Evolutionary conservation across 2,329 filamentous ascomycete genomes (phyloP).

Genomic region (Pyricularia sp.): DNA sequence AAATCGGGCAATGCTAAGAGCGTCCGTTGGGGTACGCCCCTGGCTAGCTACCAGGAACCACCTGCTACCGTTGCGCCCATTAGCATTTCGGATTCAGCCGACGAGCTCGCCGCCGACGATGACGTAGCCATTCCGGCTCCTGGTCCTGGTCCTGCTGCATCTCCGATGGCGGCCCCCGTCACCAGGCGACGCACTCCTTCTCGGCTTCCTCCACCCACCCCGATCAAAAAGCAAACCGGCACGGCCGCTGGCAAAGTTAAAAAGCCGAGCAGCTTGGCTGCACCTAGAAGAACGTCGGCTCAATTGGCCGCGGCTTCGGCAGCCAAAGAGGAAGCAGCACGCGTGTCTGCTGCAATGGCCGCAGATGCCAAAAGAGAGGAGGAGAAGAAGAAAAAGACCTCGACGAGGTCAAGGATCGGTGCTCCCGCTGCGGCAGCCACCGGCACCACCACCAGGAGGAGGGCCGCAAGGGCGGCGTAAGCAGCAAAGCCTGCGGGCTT

Average conservation of each 20-base stretch:
- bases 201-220: neutral
- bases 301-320: conserved; percentile 7
- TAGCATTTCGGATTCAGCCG: neutral
- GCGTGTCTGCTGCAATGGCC: neutral
- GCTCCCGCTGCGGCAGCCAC: neutral
- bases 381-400: neutral
- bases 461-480: neutral
- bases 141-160: neutral
- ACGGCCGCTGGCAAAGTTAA: neutral
- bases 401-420: neutral
- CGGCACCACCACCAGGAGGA: conserved; percentile 4
- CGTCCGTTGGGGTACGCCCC: conserved; percentile 23
- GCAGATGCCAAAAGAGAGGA: neutral
- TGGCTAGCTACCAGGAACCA: conserved; percentile 19
- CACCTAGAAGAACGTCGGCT: conserved; percentile 7
- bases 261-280: neutral
- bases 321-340: neutral
- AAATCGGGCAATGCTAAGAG: conserved; percentile 14
- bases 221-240: conserved; percentile 3
- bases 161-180: neutral
- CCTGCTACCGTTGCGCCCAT: neutral
- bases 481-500: neutral
- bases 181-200: neutral
- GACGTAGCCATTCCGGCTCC: neutral
- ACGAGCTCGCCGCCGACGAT: conserved; percentile 6